phyloP scores from a whole-genome alignment of 306 rosid species.

The Pyrus bretschneideri region DNA sequence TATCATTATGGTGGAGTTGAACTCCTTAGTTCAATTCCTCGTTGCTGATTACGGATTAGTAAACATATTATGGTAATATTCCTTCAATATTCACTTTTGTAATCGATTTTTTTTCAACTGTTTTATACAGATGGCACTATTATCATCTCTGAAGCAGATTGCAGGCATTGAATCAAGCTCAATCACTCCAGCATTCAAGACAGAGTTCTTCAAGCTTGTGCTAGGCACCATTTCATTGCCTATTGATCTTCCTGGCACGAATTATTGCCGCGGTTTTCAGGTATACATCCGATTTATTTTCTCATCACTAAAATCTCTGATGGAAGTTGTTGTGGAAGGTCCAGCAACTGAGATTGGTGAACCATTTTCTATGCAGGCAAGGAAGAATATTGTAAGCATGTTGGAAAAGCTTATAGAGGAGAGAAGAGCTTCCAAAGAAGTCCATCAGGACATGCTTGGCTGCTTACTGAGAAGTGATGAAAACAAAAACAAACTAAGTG shows the following conservation, averaged over 20 bases:
- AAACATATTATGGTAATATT: not conserved
- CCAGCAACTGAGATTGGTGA: not conserved
- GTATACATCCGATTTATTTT: slow-evolving; percentile 21
- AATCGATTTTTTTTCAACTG: not conserved
- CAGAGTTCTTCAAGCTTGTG: slow-evolving; percentile 85
- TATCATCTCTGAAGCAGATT: slow-evolving; percentile 72
- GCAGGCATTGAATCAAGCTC: slow-evolving; percentile 59
- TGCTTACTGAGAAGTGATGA: slow-evolving; percentile 58
- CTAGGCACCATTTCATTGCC: slow-evolving; percentile 88
- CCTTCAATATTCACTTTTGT: not conserved
- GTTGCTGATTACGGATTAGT: not conserved
- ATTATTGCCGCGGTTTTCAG: slow-evolving; percentile 73
- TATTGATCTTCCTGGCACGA: slow-evolving; percentile 85
- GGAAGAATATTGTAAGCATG: slow-evolving; percentile 64
- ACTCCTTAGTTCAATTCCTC: too few species aligned
- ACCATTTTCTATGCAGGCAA: slow-evolving; percentile 47
- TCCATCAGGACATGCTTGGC: slow-evolving; percentile 62
- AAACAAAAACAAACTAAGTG: slow-evolving; percentile 43
- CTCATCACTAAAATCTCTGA: too few species aligned
- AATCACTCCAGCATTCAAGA: slow-evolving; percentile 38
- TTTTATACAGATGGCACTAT: slow-evolving; percentile 71
- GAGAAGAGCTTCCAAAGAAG: slow-evolving; percentile 57
- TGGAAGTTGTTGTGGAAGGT: not conserved
- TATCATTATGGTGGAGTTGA: too few species aligned
- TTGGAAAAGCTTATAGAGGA: slow-evolving; percentile 49